Evolutionary conservation across 495 filamentous ascomycete species (phyloP).

Genomic region (Cladorrhinum samala): DNA sequence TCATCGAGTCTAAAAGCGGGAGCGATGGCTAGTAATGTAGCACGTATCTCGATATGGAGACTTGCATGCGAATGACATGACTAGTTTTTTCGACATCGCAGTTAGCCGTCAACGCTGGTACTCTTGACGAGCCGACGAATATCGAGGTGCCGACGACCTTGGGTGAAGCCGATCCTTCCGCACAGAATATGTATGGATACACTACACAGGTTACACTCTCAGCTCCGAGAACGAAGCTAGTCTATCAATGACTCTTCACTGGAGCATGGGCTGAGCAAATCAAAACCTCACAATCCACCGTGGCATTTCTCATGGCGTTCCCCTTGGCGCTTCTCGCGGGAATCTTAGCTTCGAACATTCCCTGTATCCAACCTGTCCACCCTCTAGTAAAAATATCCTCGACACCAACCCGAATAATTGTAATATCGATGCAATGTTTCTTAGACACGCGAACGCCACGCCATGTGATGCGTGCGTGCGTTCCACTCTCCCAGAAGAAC

Average conservation of each 20-base stretch:
- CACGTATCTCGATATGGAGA: conserved; percentile 11
- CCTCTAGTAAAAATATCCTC: background rate
- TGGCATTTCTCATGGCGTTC: background rate
- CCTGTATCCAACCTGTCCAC: too few relatives aligned
- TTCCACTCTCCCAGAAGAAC: conserved; percentile 6
- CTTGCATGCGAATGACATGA: conserved; percentile 5
- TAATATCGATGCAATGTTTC: too few relatives aligned
- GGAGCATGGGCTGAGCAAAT: conserved; percentile 10
- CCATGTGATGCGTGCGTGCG: conserved; percentile 22
- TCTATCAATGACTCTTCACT: too few relatives aligned
- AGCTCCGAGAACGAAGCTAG: too few relatives aligned
- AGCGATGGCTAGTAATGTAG: conserved; percentile 2
- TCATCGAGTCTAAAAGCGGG: conserved; percentile 7
- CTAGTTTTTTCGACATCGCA: background rate
- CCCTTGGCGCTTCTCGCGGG: background rate
- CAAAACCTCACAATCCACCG: conserved; percentile 2
- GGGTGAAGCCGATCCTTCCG: background rate
- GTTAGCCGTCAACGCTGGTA: too few relatives aligned
- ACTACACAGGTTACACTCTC: too few relatives aligned
- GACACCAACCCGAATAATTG: background rate
- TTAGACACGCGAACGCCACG: conserved; percentile 11
- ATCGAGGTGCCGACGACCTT: too few relatives aligned
- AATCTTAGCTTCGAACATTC: too few relatives aligned
- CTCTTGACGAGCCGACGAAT: too few relatives aligned
- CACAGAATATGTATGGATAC: background rate